Conservation (phyloP, 352 stramenopile species). For the Globisporangium cystogenes region DNA sequence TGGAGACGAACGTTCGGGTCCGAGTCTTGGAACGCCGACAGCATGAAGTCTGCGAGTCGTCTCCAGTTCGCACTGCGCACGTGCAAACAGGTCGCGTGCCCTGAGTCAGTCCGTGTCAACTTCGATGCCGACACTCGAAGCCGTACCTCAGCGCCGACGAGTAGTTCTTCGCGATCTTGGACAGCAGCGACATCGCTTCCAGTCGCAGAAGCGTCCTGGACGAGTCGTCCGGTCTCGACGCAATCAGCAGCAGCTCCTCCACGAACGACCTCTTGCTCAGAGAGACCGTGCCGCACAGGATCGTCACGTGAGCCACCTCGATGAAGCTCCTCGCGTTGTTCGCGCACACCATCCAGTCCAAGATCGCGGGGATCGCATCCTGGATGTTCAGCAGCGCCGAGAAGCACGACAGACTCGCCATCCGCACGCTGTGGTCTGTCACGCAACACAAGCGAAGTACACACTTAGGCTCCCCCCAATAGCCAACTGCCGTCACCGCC, state of each 20-base stretch:
- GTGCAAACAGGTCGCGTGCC: background rate
- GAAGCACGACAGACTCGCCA: slow-evolving; percentile 75
- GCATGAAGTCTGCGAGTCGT: slow-evolving; percentile 66
- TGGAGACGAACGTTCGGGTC: slow-evolving; percentile 83
- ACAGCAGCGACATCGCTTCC: slow-evolving; percentile 80
- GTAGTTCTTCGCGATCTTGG: slow-evolving; percentile 85
- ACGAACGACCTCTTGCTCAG: slow-evolving; percentile 67
- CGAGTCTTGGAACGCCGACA: slow-evolving; percentile 77
- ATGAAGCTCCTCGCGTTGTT: slow-evolving; percentile 39
- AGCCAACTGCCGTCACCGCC: no score
- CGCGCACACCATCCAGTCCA: slow-evolving; percentile 70
- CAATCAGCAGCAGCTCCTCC: slow-evolving; percentile 65
- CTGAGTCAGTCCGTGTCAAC: background rate
- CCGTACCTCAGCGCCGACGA: slow-evolving; percentile 47
- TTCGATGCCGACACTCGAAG: background rate
- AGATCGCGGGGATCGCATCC: slow-evolving; percentile 47
- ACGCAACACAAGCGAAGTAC: background rate
- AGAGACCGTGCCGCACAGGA: slow-evolving; percentile 50
- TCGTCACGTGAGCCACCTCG: slow-evolving; percentile 51
- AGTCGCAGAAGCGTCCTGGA: slow-evolving; percentile 51
- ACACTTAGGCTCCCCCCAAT: no score
- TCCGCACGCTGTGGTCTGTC: slow-evolving; percentile 71
- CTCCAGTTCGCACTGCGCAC: slow-evolving; percentile 45
- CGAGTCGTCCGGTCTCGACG: slow-evolving; percentile 52
- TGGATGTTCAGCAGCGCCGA: slow-evolving; percentile 72